Evolutionary conservation across 1,284 basidiomycete species (phyloP).

Genomic region (Fomitopsis pinicola): DNA sequence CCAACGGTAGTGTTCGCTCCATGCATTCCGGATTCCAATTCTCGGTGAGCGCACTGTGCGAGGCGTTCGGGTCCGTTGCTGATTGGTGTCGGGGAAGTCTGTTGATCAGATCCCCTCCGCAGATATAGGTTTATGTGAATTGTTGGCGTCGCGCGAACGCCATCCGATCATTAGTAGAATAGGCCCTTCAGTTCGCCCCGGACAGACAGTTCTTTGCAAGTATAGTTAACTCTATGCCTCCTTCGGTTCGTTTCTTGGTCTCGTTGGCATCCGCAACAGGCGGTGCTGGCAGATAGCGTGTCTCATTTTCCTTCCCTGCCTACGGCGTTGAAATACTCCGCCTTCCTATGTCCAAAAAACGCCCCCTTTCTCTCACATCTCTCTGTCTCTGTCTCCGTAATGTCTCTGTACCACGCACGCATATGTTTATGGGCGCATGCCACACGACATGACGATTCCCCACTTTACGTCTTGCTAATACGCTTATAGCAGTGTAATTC

Average conservation of each 20-base stretch:
- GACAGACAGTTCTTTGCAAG: neutral
- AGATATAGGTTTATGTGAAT: neutral
- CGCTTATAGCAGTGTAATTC: conserved; percentile 24
- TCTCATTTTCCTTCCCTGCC: conserved; percentile 7
- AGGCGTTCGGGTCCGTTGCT: neutral
- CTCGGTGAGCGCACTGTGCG: neutral
- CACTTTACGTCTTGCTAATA: conserved; percentile 24
- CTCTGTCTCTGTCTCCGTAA: conserved; percentile 10
- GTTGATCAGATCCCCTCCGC: conserved; percentile 7
- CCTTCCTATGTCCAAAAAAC: neutral
- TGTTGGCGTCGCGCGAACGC: neutral
- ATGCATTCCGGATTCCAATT: neutral
- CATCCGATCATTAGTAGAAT: conserved; percentile 6
- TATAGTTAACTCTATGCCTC: neutral
- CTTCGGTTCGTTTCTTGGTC: conserved; percentile 5
- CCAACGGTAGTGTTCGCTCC: conserved; percentile 15
- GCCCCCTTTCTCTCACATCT: neutral
- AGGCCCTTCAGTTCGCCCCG: neutral
- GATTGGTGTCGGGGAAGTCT: neutral
- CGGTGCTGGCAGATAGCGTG: conserved; percentile 1
- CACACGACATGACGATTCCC: conserved; percentile 23
- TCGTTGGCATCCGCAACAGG: conserved; percentile 6
- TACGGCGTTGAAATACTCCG: neutral
- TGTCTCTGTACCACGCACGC: conserved; percentile 19
- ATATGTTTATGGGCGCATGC: conserved; percentile 25